These are phyloP conservation scores for Zygosaccharomyces pseudobailii DNA, from an alignment of 1,139 yeast genomes.

Conservation along the genomic window DNA sequence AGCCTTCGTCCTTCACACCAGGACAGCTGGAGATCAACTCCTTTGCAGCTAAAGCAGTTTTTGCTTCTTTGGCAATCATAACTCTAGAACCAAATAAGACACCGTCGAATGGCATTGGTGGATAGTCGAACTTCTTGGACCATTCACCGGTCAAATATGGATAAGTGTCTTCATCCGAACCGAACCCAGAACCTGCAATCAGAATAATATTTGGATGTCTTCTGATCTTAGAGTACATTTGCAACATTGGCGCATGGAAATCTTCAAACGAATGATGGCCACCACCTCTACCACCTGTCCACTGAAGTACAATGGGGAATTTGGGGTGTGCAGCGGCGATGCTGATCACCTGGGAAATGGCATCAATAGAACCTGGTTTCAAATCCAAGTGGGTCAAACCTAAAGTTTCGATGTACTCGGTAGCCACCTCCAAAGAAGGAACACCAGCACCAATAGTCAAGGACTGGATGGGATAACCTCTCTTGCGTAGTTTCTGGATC, in stretches of 20 bases:
- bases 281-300: conserved; percentile 99
- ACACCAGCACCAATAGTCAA: conserved; percentile 99
- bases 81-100: conserved; percentile 93
- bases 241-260: conserved; percentile 95
- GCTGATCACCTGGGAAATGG: conserved; percentile 77
- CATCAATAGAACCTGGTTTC: conserved; percentile 96
- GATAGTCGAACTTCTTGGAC: conserved; percentile 80
- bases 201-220: conserved; percentile 82
- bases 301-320: conserved; percentile 95
- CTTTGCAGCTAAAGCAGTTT: conserved; percentile 91
- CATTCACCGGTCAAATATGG: conserved; percentile 97
- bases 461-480: conserved; percentile 94
- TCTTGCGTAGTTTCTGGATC: conserved; percentile 79
- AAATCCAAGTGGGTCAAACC: conserved; percentile 92
- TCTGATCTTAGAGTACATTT: conserved; percentile 93
- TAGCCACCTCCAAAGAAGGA: conserved; percentile 94
- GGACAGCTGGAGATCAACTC: conserved; percentile 83
- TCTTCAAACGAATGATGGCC: conserved; percentile 99
- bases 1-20: conserved; percentile 81
- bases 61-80: conserved; percentile 96
- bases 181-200: conserved; percentile 98
- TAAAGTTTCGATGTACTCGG: conserved; percentile 88
- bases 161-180: conserved; percentile 92
- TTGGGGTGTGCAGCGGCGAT: conserved; percentile 94
- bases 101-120: conserved; percentile 99